Evolutionary conservation across 495 filamentous ascomycete species (phyloP), one percentile per base, ranked within the genome.

Genomic region (Extremus antarcticus): DNA sequence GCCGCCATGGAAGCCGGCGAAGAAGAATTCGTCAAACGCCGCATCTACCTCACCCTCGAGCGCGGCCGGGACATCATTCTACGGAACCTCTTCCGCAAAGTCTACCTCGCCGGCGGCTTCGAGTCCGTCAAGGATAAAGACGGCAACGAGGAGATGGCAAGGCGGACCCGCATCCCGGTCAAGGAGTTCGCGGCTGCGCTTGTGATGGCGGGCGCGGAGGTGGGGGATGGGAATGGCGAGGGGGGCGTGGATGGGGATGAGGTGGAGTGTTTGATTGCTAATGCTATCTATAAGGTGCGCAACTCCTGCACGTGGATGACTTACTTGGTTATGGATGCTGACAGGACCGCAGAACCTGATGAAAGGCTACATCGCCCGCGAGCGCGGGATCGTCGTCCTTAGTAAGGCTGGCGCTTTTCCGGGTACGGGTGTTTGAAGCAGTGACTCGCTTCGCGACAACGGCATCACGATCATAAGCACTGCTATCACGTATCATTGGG

Each of bases 351-450:
- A 98, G 88, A 85, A 86, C 52, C 76, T 92, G 15, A 94, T 97
- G 84, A 98, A 96, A 72, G 92, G 92, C 51, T 98, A 98, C 71
- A 97, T 98, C 57, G 81, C 88, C 25, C 87, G 90, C 54, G 90
- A 94, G 50, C 81, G 83, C 46, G 86, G 86, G 53, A 87, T 85
- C 50, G 84, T 97, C 19, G 92, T 98, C 25, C 72, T 98, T 54
- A 95, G 87, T 68, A 95, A 94, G 68, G 81, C 73, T 21, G 87
- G 87, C 43, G 90, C 91, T 2, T 98, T 98, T 66, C 92, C 92
- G 1, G 92, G 91, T n/a, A 98, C 92, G 4, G 86, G 86, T 13
- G 83, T 97, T 48, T 95, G 80, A 85, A 50, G 29, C 29, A 35
- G 4, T 35, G 4, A 4, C 4, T 7, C 29, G n/a, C n/a, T n/a